Evolutionary conservation across 345 rosid species (phyloP).

Genomic region (Iberis pinnata): DNA sequence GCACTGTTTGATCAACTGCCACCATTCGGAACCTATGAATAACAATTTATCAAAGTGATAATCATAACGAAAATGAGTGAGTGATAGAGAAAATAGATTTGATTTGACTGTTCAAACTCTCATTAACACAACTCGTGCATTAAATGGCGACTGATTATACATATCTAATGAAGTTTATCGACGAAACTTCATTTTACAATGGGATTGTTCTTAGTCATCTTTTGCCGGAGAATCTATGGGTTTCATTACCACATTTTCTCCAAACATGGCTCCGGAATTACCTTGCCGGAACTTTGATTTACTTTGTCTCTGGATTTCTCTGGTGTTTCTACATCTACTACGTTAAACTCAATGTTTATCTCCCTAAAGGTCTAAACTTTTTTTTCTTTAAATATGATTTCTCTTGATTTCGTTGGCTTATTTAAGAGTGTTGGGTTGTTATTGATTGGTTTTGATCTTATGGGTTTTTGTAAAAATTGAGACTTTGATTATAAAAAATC

Average conservation of each 20-base stretch:
- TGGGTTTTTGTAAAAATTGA: too few species aligned
- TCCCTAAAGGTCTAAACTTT: slow-evolving; percentile 49
- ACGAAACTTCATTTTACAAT: slow-evolving; percentile 61
- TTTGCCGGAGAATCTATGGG: slow-evolving; percentile 56
- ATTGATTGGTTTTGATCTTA: too few species aligned
- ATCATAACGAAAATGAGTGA: too few species aligned
- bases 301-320: slow-evolving; percentile 70
- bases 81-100: too few species aligned
- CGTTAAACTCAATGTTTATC: slow-evolving; percentile 65
- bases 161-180: slow-evolving; percentile 40
- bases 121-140: slow-evolving; percentile 11
- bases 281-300: slow-evolving; percentile 59
- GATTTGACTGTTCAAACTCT: slow-evolving; percentile 18
- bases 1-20: too few species aligned
- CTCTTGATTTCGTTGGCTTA: too few species aligned
- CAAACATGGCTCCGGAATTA: slow-evolving; percentile 96
- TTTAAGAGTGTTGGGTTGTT: too few species aligned
- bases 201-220: slow-evolving; percentile 55
- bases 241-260: slow-evolving; percentile 50
- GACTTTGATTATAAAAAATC: too few species aligned
- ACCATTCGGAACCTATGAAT: neutral
- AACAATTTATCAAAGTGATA: too few species aligned
- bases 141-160: slow-evolving; percentile 16
- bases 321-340: slow-evolving; percentile 92
- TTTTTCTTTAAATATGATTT: too few species aligned